phyloP scores from a whole-genome alignment of 768 basidiomycete genomes.

The Mycena filopes region DNA sequence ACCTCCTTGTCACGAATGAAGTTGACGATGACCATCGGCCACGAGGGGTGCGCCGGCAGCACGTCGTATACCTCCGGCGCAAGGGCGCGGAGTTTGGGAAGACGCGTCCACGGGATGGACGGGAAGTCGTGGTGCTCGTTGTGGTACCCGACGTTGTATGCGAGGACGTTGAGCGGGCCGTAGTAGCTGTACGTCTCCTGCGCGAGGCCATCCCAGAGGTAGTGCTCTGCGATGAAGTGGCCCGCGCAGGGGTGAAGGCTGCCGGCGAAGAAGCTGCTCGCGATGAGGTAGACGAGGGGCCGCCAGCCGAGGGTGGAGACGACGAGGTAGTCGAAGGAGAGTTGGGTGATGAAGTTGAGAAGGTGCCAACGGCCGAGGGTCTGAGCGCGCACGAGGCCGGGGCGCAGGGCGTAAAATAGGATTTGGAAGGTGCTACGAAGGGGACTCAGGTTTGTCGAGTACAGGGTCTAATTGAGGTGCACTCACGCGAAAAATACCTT shows the following conservation, averaged over 20 bases:
- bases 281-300: conserved; percentile 83
- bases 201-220: conserved; percentile 89
- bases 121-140: conserved; percentile 99
- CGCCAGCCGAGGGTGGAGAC: conserved; percentile 53
- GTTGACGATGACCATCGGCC: conserved; percentile 94
- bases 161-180: conserved; percentile 87
- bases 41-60: conserved; percentile 88
- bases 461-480: not conserved
- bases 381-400: conserved; percentile 90
- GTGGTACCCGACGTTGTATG: conserved; percentile 99
- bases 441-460: not conserved
- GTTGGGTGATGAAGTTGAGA: conserved; percentile 76
- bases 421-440: conserved; percentile 90
- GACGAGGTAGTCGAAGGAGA: conserved; percentile 78
- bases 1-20: conserved; percentile 93
- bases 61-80: conserved; percentile 94
- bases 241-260: conserved; percentile 95
- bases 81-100: conserved; percentile 82
- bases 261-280: conserved; percentile 95
- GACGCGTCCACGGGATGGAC: conserved; percentile 93
- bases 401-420: conserved; percentile 96
- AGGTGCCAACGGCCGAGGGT: conserved; percentile 86
- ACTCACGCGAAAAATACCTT: conserved; percentile 98
- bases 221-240: conserved; percentile 98
- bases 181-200: conserved; percentile 99